These are phyloP conservation scores for Aspergillus aculeatinus DNA, from an alignment of 2,329 filamentous ascomycete species.

Conservation along the genomic window DNA sequence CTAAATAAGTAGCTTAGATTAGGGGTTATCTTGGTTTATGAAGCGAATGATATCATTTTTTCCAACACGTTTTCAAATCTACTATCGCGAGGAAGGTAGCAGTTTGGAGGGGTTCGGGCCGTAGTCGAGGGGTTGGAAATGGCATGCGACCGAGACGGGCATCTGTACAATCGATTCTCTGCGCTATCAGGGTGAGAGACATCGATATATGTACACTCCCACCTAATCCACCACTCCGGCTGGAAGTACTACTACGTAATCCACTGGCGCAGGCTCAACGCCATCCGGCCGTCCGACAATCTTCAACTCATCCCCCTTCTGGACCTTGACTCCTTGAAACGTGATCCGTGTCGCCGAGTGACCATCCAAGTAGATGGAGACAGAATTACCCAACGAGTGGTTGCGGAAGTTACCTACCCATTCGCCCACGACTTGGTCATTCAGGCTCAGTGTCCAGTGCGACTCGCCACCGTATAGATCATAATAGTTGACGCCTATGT, in stretches of 20 bases:
- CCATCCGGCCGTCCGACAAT: slow-evolving; percentile 61
- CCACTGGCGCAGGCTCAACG: slow-evolving; percentile 63
- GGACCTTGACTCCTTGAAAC: slow-evolving; percentile 53
- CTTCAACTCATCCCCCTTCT: slow-evolving; percentile 53
- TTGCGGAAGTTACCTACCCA: slow-evolving; percentile 64
- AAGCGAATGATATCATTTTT: background rate
- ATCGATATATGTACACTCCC: no score
- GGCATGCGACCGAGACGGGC: no score
- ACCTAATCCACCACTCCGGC: slow-evolving; percentile 55
- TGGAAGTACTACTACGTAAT: slow-evolving; percentile 65
- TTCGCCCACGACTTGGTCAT: slow-evolving; percentile 52
- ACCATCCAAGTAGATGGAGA: slow-evolving; percentile 61
- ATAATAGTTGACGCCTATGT: slow-evolving; percentile 66
- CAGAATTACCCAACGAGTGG: slow-evolving; percentile 58
- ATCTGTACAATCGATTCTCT: no score
- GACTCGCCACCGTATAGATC: slow-evolving; percentile 61
- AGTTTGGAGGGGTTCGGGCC: no score
- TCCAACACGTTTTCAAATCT: background rate
- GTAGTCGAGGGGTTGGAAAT: no score
- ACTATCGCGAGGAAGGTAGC: no score
- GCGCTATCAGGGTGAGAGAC: no score
- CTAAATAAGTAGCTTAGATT: background rate
- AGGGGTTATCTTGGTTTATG: no score
- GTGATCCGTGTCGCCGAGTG: slow-evolving; percentile 65
- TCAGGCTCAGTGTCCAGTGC: slow-evolving; percentile 56